A percentile compares a stretch with the other conserved stretches of the same genome.
phyloP scores from a whole-genome alignment of 257 asterid genomes.

The Nicotiana undulata region DNA sequence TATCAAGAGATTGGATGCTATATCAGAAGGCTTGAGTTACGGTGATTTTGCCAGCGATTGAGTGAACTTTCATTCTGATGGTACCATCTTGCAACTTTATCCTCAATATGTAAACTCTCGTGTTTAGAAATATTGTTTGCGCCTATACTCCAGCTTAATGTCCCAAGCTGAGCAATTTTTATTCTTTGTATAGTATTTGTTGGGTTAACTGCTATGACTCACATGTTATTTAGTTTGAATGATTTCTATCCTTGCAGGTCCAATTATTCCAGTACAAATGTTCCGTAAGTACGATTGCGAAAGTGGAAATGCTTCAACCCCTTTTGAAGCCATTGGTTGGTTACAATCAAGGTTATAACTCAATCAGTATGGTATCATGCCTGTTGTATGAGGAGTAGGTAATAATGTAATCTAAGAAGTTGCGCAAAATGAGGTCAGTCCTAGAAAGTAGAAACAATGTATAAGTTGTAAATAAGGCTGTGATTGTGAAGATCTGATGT shows the following conservation, averaged over 20 bases:
- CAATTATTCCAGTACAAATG: not conserved
- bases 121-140: not conserved
- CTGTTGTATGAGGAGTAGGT: not conserved
- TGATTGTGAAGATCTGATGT: not conserved
- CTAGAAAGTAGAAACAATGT: not conserved
- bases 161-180: not conserved
- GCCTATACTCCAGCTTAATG: not conserved
- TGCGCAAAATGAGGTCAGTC: not conserved
- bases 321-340: not conserved
- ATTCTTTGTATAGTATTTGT: not conserved
- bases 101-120: not conserved
- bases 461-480: not conserved
- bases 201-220: not conserved
- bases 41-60: slow-evolving; percentile 47
- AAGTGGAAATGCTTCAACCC: not conserved
- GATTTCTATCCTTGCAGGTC: not conserved
- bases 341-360: not conserved
- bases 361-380: not conserved
- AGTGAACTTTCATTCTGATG: not conserved
- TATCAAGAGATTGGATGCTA: slow-evolving; percentile 37
- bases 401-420: not conserved
- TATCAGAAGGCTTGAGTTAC: slow-evolving; percentile 45
- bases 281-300: not conserved
- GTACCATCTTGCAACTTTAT: slow-evolving; percentile 3
- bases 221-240: not conserved